These are phyloP conservation scores for Chenopodium album DNA, from an alignment of 148 eudicot genomes.

Conservation along the genomic window DNA sequence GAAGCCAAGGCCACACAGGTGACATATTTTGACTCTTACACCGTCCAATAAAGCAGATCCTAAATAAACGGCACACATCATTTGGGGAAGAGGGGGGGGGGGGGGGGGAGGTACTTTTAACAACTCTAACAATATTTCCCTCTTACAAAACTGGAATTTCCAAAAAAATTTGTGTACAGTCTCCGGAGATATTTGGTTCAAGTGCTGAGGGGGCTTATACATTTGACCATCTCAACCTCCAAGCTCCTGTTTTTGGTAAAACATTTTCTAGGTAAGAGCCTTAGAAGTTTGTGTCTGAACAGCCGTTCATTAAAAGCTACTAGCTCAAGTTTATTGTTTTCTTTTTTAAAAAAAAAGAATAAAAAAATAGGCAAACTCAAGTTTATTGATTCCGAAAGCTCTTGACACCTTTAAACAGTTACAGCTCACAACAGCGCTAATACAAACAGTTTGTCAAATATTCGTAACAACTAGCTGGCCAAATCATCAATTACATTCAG, in stretches of 20 bases:
- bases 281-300: not conserved
- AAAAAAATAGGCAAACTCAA: not conserved
- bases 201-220: no score
- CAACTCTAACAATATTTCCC: no score
- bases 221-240: no score
- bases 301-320: not conserved
- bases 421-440: not conserved
- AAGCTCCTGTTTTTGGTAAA: no score
- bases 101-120: no score
- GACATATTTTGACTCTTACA: not conserved
- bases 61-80: not conserved
- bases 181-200: no score
- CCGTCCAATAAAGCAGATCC: not conserved
- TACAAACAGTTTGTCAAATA: not conserved
- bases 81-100: not conserved
- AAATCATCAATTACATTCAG: not conserved
- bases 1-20: not conserved
- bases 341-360: no score
- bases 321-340: not conserved
- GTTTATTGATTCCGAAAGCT: not conserved
- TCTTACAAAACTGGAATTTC: no score
- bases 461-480: not conserved
- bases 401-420: not conserved
- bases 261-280: no score
- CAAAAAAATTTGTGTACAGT: no score